Base-by-base conservation (phyloP, 129 eudicot genomes). In the Saposhnikovia divaricata region DNA sequence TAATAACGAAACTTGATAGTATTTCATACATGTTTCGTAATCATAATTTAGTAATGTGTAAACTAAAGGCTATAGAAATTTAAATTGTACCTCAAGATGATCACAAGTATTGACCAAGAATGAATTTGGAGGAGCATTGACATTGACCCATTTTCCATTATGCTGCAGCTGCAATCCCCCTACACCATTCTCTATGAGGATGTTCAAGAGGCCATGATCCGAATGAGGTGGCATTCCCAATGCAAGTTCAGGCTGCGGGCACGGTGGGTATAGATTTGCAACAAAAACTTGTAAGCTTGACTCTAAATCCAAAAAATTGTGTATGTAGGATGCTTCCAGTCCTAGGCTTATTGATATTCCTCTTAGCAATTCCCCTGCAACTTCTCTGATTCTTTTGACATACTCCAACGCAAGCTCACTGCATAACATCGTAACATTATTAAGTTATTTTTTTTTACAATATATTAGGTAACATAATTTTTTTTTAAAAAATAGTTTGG, bases 221-320 rank as follows among this genome's bases (percentile, higher is more conserved):
- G 95, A 88, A 73, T 90, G 95, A 50, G 92, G 87, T 3, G 89
- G 92, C 61, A 90, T 37, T n/a, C 95, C 91, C n/a, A 90, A 38
- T 66, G 90, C 95, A 53, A 84, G 83, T 9, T 88, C 87, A 15
- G 91, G 95, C 75, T 88, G 90, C 12, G 91, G 95, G 61, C 95
- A 90, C 2, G 84, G 80, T 5, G 94, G 91, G 76, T 90, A 90
- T 31, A 79, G 74, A 82, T 90, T 90, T 39, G 76, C 83, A 4
- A 53, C 34, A 40, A 78, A 76, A 27, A 90, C 37, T 63, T 90
- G 90, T 46, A 84, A 83, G 34, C 89, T 61, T 2, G 84, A 78
- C 16, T 88, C 89, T 59, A 90, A 11, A 31, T 82, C 61, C 40
- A 87, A 57, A n/a, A 83, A 63, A 45, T 82, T 77, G 45, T 86